Evolutionary conservation across 768 basidiomycete genomes (phyloP).

Genomic region (Pulveroboletus sp.): DNA sequence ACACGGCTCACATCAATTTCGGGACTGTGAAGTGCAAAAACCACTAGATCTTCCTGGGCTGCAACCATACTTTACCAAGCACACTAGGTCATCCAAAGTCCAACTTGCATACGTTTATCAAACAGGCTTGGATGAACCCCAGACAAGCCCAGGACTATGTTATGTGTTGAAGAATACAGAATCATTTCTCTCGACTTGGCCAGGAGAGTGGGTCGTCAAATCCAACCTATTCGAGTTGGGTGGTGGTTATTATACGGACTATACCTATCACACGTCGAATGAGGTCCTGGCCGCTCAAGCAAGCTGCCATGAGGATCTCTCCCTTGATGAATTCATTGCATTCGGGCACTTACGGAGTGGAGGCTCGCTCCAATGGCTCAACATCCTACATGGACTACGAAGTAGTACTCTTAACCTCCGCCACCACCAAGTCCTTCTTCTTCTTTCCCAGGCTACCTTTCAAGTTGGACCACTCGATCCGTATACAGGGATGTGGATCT

Average conservation of each 20-base stretch:
- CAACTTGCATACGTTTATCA: conserved; percentile 2
- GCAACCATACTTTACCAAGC: background rate
- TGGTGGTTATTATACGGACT: no score
- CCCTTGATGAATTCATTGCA: conserved; percentile 37
- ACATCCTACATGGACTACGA: conserved; percentile 41
- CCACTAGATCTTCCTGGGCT: conserved; percentile 24
- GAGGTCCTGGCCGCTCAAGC: conserved; percentile 37
- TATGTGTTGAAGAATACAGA: no score
- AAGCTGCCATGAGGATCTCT: conserved; percentile 35
- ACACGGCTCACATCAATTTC: no score
- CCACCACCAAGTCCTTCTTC: conserved; percentile 34
- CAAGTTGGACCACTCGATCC: conserved; percentile 23
- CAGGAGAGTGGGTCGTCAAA: no score
- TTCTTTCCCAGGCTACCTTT: conserved; percentile 35
- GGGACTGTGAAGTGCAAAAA: background rate
- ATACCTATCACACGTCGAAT: conserved; percentile 37
- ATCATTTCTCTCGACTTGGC: no score
- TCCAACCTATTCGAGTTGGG: no score
- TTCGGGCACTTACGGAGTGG: conserved; percentile 26
- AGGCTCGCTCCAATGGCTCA: conserved; percentile 42
- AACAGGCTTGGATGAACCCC: no score
- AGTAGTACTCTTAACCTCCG: conserved; percentile 35
- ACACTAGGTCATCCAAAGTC: background rate
- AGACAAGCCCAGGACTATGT: no score
- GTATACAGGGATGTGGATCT: conserved; percentile 20